Conservation (phyloP, 371 early-diverging fungal genomes). For the Apophysomyces elegans region DNA sequence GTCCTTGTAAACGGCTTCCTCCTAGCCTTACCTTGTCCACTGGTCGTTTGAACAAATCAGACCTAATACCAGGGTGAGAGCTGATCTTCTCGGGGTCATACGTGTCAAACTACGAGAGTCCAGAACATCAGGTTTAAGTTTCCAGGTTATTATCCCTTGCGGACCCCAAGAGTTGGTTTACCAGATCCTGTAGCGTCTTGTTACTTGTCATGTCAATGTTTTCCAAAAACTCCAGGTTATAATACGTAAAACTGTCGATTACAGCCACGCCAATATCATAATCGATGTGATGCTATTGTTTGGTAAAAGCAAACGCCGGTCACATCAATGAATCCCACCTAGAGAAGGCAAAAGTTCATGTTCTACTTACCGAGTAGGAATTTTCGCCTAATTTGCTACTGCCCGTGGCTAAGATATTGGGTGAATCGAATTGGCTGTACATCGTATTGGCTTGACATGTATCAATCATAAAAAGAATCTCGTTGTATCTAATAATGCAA, state of each 20-base stretch:
- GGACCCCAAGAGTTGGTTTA: slow-evolving; percentile 27
- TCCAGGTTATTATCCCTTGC: background rate
- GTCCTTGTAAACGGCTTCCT: background rate
- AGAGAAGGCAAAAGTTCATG: no score
- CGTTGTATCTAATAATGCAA: slow-evolving; percentile 74
- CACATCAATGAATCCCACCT: no score
- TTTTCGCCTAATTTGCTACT: slow-evolving; percentile 86
- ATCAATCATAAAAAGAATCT: slow-evolving; percentile 95
- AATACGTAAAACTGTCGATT: slow-evolving; percentile 96
- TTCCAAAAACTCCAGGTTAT: slow-evolving; percentile 89
- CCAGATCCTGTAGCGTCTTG: slow-evolving; percentile 75
- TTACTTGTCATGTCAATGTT: slow-evolving; percentile 79
- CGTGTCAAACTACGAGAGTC: slow-evolving; percentile 69
- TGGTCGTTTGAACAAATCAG: slow-evolving; percentile 79
- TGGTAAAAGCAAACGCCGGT: background rate
- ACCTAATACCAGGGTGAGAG: slow-evolving; percentile 84
- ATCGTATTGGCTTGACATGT: slow-evolving; percentile 98
- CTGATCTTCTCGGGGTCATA: slow-evolving; percentile 75
- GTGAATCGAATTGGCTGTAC: slow-evolving; percentile 89
- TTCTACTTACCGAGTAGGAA: slow-evolving; percentile 82
- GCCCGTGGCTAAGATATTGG: slow-evolving; percentile 91
- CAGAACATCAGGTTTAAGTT: background rate
- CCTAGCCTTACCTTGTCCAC: slow-evolving; percentile 59
- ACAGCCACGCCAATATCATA: slow-evolving; percentile 94
- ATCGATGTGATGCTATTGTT: slow-evolving; percentile 84